Evolutionary conservation across 192 early-diverging fungal genomes (phyloP).

Genomic region (Coemansia sp.): DNA sequence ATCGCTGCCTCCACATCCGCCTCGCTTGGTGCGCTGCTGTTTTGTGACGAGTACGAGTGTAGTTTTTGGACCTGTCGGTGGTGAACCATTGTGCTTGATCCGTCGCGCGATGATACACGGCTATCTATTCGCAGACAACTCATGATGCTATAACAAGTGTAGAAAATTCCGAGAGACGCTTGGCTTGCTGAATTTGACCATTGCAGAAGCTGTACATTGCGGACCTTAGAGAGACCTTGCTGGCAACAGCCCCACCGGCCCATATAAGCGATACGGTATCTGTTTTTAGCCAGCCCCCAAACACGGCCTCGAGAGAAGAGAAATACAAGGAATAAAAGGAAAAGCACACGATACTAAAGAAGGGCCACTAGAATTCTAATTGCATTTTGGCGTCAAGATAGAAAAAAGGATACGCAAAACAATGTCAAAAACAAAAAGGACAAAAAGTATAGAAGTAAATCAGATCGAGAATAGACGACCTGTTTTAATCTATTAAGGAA

Average conservation of each 20-base stretch:
- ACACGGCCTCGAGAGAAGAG: neutral
- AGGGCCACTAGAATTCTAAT: neutral
- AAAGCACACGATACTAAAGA: too few relatives aligned
- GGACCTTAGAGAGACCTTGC: neutral
- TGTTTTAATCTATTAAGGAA: conserved; percentile 52
- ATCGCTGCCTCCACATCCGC: conserved; percentile 24
- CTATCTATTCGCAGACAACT: neutral
- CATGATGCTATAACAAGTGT: neutral
- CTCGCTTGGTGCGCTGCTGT: conserved; percentile 4
- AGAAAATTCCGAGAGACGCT: neutral
- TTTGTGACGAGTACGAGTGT: neutral
- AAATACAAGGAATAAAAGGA: neutral
- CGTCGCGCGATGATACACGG: neutral
- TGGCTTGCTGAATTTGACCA: neutral
- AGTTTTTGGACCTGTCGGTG: neutral
- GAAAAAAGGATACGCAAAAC: neutral
- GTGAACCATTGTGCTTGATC: neutral
- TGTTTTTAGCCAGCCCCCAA: neutral
- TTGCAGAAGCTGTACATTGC: neutral
- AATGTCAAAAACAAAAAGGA: neutral
- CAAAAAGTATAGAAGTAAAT: conserved; percentile 40
- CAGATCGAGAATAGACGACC: conserved; percentile 32
- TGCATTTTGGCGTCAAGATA: neutral
- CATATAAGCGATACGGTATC: neutral
- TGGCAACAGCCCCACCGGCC: neutral